Evolutionary conservation across 768 basidiomycete genomes (phyloP), one percentile per base, ranked within the genome.

Genomic region (Dendrothele bispora): DNA sequence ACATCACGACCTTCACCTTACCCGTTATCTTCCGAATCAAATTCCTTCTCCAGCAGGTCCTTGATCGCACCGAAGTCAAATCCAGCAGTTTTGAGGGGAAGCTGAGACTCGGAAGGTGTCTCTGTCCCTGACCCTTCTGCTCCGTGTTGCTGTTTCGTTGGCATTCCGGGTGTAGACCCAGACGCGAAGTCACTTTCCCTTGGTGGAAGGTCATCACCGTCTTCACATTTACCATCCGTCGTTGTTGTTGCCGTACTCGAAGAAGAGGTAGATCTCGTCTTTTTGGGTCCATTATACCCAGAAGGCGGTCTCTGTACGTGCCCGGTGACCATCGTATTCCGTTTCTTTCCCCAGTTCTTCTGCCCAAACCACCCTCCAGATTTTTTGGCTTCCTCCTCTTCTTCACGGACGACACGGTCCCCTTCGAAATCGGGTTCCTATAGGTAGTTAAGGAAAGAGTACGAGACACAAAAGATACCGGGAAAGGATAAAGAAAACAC

Each of bases 31-130:
- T n/a, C n/a, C n/a, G n/a, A n/a, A n/a, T n/a, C n/a, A n/a, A n/a
- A n/a, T n/a, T n/a, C 77, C 39, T 83, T 79, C 26, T 79, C 78
- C 26, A 95, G 61, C 21, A 82, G 78, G 42, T 83, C 74, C 53
- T 84, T 86, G 53, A 97, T 94, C 7, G 92, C 92, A 5, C 63
- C 67, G 38, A 97, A 75, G 62, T 95, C 86, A 63, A 95, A 95
- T 0, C 94, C 94, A 18, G 94, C 93, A 50, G 78, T 85, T 10
- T 72, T 64, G n/a, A n/a, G n/a, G n/a, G n/a, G n/a, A n/a, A n/a
- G n/a, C n/a, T n/a, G 37, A 25, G 48, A 50, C 48, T 61, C 41
- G 38, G 53, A 46, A 42, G 48, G 46, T n/a, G n/a, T n/a, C n/a
- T n/a, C n/a, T n/a, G n/a, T n/a, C n/a, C n/a, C n/a, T 46, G 65